These are phyloP conservation scores for Phytophthora rubi DNA, from an alignment of 352 stramenopile genomes.

Conservation along the genomic window DNA sequence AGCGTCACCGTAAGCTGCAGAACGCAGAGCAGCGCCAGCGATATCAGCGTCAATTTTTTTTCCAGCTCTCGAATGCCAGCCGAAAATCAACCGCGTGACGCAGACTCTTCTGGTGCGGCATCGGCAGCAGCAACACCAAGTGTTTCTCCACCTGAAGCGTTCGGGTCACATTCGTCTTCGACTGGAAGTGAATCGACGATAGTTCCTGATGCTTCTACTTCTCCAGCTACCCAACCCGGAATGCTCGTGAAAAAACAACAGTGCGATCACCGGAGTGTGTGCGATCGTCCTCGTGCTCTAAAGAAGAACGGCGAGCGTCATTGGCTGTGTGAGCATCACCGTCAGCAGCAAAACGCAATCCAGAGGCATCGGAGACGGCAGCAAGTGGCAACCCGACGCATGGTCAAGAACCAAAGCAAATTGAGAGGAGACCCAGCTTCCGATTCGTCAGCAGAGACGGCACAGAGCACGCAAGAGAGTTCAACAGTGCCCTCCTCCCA, in stretches of 20 bases:
- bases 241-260: constrained; percentile 1
- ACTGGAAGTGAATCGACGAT: not conserved
- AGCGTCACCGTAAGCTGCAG: constrained; percentile 4
- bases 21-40: not conserved
- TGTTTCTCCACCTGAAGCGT: not conserved
- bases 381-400: not conserved
- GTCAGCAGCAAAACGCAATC: not conserved
- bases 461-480: not conserved
- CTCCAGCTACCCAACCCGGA: not conserved
- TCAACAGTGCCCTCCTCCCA: not conserved
- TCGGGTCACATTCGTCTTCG: not conserved
- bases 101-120: not conserved
- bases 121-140: not conserved
- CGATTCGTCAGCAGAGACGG: not conserved
- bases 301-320: not conserved
- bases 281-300: constrained; percentile 4
- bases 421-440: not conserved
- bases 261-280: not conserved
- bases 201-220: not conserved
- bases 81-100: not conserved
- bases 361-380: not conserved
- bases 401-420: not conserved
- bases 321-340: constrained; percentile 7
- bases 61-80: not conserved
- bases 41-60: not conserved